phyloP scores from a whole-genome alignment of 164 flowering plant genomes.

The Magnolia officinalis region DNA sequence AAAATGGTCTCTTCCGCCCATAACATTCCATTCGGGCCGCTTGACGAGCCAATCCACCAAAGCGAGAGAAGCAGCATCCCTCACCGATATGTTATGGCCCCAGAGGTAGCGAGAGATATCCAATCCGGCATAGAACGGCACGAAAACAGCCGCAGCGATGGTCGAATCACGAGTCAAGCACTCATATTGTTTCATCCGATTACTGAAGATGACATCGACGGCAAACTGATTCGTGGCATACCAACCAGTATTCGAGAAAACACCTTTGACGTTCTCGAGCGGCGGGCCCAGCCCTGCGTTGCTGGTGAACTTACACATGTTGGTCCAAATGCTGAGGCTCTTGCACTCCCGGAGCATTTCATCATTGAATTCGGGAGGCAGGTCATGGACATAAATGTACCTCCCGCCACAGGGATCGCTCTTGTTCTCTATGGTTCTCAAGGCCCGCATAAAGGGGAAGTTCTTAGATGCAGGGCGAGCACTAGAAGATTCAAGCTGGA shows the following conservation, averaged over 20 bases:
- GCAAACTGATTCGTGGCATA: slow-evolving; percentile 90
- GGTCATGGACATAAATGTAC: slow-evolving; percentile 85
- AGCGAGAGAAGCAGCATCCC: slow-evolving; percentile 81
- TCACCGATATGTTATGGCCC: slow-evolving; percentile 68
- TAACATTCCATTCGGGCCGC: slow-evolving; percentile 81
- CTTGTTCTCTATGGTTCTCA: slow-evolving; percentile 68
- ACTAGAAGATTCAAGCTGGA: background rate
- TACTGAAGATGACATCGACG: slow-evolving; percentile 81
- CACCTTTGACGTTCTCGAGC: slow-evolving; percentile 68
- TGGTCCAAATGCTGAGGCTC: slow-evolving; percentile 74
- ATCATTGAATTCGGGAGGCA: slow-evolving; percentile 79
- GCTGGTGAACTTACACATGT: slow-evolving; percentile 80
- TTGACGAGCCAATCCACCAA: slow-evolving; percentile 74
- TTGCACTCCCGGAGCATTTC: slow-evolving; percentile 83
- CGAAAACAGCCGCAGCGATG: slow-evolving; percentile 83
- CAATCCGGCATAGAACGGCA: slow-evolving; percentile 91
- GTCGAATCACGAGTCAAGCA: slow-evolving; percentile 87
- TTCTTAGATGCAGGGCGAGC: slow-evolving; percentile 8
- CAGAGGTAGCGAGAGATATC: slow-evolving; percentile 82
- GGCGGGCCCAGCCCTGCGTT: slow-evolving; percentile 93
- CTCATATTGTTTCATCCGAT: slow-evolving; percentile 89
- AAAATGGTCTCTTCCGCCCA: slow-evolving; percentile 90
- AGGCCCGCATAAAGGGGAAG: slow-evolving; percentile 58
- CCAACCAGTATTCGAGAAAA: slow-evolving; percentile 79
- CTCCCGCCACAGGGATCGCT: slow-evolving; percentile 94